Base-by-base conservation (phyloP, 129 eudicot species). In the Artemisia annua region DNA sequence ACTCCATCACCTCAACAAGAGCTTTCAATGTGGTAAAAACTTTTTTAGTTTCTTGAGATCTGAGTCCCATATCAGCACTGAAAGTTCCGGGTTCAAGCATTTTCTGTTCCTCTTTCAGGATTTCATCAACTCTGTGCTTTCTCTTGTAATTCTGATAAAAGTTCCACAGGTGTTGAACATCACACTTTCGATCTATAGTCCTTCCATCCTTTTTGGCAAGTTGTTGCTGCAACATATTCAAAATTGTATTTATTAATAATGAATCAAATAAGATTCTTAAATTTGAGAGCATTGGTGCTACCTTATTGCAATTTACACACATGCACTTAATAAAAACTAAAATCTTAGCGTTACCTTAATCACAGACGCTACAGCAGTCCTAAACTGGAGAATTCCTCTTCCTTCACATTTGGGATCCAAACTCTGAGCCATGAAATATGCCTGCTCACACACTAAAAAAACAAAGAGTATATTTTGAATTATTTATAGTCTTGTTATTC, bases 301-400 rank as follows among this genome's bases (percentile, higher is more conserved):
- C 51, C 16, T 43, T 55, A 11, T 58, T 39, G 48, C 6, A n/a
- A 57, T 17, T 44, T 39, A 56, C 57, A 11, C 46, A 80, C 61
- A 74, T 32, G 63, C 15, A 67, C 50, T 59, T 17, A n/a, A 24
- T 53, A 16, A 60, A 52, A 66, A 70, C n/a, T 48, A 55, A 75
- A 72, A 58, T 11, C 11, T 63, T 39, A 50, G 58, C 13, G 59
- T 69, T 85, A 95, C 99, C 97, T 95, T 90, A 75, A 95, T 95
- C 55, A 90, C 96, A 63, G 96, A 90, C 96, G 87, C 84, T 67
- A 95, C 81, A 44, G 97, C 99, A 16, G 96, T 90, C 83, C 90
- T 95, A 67, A 95, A 95, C 82, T 90, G 97, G 67, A 95, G 91
- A 75, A 88, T 95, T 73, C 99, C 99, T 88, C 97, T 86, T 19